Evolutionary conservation across 2,329 filamentous ascomycete species (phyloP).

Genomic region (Neofusicoccum laricinum): DNA sequence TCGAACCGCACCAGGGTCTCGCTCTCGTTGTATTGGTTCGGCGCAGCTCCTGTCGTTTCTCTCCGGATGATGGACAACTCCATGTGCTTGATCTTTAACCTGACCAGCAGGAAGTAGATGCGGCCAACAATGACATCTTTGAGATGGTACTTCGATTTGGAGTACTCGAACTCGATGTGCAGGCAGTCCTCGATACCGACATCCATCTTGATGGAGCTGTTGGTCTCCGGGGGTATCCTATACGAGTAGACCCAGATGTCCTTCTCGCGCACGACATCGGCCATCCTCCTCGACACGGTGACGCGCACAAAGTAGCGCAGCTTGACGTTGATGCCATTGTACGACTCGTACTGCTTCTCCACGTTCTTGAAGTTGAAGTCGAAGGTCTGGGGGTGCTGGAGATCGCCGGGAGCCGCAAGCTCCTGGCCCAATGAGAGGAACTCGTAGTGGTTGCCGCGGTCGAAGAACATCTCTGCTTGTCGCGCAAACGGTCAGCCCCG

Average conservation of each 20-base stretch:
- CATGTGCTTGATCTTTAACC: constrained; percentile 99
- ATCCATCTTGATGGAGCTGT: constrained; percentile 99
- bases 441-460: constrained; percentile 98
- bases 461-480: constrained; percentile 92
- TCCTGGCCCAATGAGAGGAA: constrained; percentile 97
- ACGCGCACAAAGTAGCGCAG: constrained; percentile 97
- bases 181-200: constrained; percentile 98
- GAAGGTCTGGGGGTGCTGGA: constrained; percentile 97
- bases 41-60: constrained; percentile 92
- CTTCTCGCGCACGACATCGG: constrained; percentile 97
- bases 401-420: constrained; percentile 91
- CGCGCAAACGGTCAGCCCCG: constrained; percentile 12
- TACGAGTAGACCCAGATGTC: constrained; percentile 99
- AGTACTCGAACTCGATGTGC: constrained; percentile 99
- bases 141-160: constrained; percentile 97
- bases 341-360: constrained; percentile 99
- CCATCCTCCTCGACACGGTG: constrained; percentile 94
- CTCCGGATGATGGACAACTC: constrained; percentile 95
- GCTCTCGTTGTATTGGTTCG: constrained; percentile 99
- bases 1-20: constrained; percentile 97
- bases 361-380: constrained; percentile 99
- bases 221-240: constrained; percentile 95
- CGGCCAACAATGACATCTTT: constrained; percentile 98
- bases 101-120: constrained; percentile 96
- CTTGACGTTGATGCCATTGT: constrained; percentile 99